Conservation (phyloP, 2,329 filamentous ascomycete genomes). For the Aureobasidium mangrovei region DNA sequence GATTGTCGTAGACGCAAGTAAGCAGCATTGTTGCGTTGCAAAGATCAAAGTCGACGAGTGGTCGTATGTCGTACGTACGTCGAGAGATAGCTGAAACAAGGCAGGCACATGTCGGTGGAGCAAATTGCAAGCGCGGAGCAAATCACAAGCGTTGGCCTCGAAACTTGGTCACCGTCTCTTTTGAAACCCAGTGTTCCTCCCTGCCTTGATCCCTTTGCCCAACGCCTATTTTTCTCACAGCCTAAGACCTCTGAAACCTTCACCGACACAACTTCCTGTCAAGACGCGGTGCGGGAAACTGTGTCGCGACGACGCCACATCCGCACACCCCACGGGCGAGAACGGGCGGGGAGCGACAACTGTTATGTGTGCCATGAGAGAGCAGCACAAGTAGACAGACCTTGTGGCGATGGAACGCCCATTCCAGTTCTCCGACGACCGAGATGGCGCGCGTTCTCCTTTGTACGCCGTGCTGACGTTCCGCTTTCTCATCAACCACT, state of each 20-base stretch:
- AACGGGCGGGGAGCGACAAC: conserved; percentile 5
- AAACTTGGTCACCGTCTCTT: conserved; percentile 2
- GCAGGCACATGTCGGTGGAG: not conserved
- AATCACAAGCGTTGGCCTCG: conserved; percentile 4
- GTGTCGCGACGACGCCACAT: conserved; percentile 5
- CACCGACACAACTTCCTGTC: not conserved
- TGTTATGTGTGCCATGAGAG: conserved; percentile 8
- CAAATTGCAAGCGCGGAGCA: conserved; percentile 1
- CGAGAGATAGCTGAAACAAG: not conserved
- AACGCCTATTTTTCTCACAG: no score
- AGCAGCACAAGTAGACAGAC: not conserved
- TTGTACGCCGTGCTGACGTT: conserved; percentile 23
- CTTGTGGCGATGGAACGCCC: conserved; percentile 29
- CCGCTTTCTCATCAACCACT: conserved; percentile 15
- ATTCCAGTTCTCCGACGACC: conserved; percentile 31
- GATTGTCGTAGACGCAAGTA: not conserved
- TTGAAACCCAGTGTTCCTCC: not conserved
- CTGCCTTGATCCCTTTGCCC: no score
- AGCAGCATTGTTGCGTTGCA: not conserved
- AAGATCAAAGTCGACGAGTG: not conserved
- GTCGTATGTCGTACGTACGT: not conserved
- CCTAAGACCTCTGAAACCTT: not conserved
- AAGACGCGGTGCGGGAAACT: not conserved
- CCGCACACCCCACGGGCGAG: not conserved
- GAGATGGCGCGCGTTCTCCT: conserved; percentile 27